phyloP scores from a whole-genome alignment of 208 protist species.

The Novymonas esmeraldas region DNA sequence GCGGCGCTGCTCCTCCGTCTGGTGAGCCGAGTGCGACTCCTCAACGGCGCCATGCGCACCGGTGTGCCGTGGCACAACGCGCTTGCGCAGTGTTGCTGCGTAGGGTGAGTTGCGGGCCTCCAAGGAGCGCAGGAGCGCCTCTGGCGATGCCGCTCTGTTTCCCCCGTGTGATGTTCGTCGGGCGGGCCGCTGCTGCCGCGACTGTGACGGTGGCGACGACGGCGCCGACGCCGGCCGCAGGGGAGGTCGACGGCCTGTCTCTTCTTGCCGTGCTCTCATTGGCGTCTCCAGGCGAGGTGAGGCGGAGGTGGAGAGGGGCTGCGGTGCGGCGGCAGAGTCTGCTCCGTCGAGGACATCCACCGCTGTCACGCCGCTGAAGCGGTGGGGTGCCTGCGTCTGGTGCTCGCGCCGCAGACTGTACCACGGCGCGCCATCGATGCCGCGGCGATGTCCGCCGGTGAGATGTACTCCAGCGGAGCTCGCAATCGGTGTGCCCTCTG shows the following conservation, averaged over 20 bases:
- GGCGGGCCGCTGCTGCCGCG: background rate
- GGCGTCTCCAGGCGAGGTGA: background rate
- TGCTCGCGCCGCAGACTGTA: too few relatives aligned
- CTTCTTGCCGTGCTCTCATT: background rate
- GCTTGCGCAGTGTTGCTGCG: slow-evolving; percentile 16
- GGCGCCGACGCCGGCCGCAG: background rate
- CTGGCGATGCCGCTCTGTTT: slow-evolving; percentile 3
- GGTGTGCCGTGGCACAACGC: slow-evolving; percentile 23
- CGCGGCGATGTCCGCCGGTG: too few relatives aligned
- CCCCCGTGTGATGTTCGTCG: background rate
- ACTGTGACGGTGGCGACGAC: background rate
- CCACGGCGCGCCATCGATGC: too few relatives aligned
- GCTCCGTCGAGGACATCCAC: too few relatives aligned
- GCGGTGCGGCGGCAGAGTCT: too few relatives aligned
- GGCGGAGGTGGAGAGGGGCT: too few relatives aligned
- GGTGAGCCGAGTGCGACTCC: slow-evolving; percentile 10
- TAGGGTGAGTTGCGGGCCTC: slow-evolving; percentile 12
- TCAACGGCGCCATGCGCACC: slow-evolving; percentile 18
- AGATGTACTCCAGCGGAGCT: too few relatives aligned
- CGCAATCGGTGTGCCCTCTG: too few relatives aligned
- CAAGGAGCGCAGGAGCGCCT: slow-evolving; percentile 1
- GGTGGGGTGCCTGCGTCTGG: too few relatives aligned
- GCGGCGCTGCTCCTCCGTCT: slow-evolving; percentile 17
- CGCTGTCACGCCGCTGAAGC: too few relatives aligned
- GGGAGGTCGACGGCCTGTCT: too few relatives aligned